These are phyloP conservation scores for Jatropha podagrica DNA, from an alignment of 441 rosid species.

Conservation along the genomic window DNA sequence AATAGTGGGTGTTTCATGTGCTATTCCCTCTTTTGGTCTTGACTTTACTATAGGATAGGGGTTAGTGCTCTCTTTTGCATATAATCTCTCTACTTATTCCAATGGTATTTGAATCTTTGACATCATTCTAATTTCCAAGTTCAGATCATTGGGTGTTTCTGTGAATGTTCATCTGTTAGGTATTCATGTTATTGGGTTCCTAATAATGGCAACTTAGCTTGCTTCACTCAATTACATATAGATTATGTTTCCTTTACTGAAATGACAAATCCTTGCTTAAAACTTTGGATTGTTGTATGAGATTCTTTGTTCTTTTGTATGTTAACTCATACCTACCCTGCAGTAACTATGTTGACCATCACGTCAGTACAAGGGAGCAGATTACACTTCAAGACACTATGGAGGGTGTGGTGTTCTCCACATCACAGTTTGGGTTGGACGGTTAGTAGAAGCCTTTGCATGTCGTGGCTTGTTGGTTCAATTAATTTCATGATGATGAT, in stretches of 20 bases:
- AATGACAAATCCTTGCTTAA: background rate
- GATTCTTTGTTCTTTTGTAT: constrained; percentile 14
- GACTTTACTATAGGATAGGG: background rate
- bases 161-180: background rate
- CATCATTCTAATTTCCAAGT: background rate
- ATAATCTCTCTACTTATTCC: background rate
- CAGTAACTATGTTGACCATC: constrained; percentile 98
- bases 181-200: background rate
- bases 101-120: background rate
- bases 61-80: background rate
- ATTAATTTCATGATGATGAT: constrained; percentile 11
- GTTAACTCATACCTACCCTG: constrained; percentile 31
- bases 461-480: constrained; percentile 14
- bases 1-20: background rate
- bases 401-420: constrained; percentile 93
- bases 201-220: background rate
- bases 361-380: constrained; percentile 93
- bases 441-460: constrained; percentile 51
- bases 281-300: background rate
- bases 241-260: background rate
- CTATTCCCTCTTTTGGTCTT: background rate
- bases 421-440: constrained; percentile 96
- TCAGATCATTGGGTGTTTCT: background rate
- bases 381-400: constrained; percentile 98
- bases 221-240: background rate